Evolutionary conservation across 2,329 filamentous ascomycete genomes (phyloP).

Genomic region (Aurifilum marmelostoma): DNA sequence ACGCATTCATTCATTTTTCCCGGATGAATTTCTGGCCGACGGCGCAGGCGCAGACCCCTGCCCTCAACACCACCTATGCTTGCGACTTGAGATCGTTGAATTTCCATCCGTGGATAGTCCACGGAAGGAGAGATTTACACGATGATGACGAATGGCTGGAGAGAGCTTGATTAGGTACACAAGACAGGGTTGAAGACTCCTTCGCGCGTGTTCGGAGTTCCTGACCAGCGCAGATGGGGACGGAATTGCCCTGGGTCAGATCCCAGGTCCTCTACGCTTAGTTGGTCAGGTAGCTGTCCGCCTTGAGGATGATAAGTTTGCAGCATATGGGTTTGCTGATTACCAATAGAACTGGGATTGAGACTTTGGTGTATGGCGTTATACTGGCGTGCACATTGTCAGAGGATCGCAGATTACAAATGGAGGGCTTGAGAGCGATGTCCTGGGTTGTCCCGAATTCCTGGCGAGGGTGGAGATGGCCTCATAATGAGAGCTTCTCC

Average conservation of each 20-base stretch:
- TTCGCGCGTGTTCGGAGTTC: neutral
- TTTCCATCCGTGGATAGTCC: neutral
- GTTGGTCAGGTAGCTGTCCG: too few species aligned
- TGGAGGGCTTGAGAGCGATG: neutral
- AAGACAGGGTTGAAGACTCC: neutral
- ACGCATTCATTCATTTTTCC: neutral
- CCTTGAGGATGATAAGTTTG: neutral
- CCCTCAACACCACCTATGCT: too few species aligned
- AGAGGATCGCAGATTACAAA: neutral
- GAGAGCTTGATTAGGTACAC: neutral
- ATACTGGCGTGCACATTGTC: neutral
- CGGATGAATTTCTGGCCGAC: neutral
- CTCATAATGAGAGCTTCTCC: neutral
- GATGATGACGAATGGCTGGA: neutral
- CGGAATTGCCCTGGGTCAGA: neutral
- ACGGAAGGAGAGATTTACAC: neutral
- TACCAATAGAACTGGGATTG: too few species aligned
- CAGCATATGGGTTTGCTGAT: neutral
- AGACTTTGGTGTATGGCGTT: neutral
- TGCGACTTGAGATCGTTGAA: neutral
- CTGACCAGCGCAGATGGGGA: neutral
- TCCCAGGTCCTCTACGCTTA: neutral
- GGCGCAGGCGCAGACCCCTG: neutral
- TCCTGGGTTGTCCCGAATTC: neutral
- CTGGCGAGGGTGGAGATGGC: neutral